Evolutionary conservation across 2,329 filamentous ascomycete genomes (phyloP).

Genomic region (Penicillium sp.): DNA sequence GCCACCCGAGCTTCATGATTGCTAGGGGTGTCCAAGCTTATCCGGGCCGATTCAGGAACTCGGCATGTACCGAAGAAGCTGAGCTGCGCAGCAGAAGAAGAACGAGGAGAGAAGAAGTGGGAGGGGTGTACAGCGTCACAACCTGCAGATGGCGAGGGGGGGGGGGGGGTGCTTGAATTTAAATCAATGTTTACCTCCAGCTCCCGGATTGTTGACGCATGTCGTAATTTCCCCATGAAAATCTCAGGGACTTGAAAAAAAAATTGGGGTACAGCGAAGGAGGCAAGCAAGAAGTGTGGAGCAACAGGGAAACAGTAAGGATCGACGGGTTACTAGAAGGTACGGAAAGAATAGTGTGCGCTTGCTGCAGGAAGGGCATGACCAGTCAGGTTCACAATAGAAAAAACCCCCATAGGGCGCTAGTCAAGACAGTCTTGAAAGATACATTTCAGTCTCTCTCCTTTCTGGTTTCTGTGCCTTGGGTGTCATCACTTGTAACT

Average conservation of each 20-base stretch:
- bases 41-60: slow-evolving; percentile 1
- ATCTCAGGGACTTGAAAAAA: slow-evolving; percentile 2
- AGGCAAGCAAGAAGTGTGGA: slow-evolving; percentile 12
- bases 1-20: slow-evolving; percentile 43
- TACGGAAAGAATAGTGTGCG: background rate
- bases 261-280: background rate
- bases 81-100: background rate
- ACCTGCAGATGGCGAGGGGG: background rate
- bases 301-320: slow-evolving; percentile 9
- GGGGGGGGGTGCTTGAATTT: slow-evolving; percentile 3
- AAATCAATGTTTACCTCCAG: background rate
- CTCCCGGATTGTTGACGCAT: background rate
- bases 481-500: background rate
- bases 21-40: slow-evolving; percentile 7
- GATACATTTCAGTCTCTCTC: background rate
- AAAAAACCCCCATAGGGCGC: background rate
- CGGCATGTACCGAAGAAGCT: slow-evolving; percentile 4
- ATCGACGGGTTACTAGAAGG: slow-evolving; percentile 7
- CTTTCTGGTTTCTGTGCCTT: background rate
- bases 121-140: background rate
- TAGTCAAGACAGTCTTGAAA: background rate
- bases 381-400: background rate
- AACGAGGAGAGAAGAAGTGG: background rate
- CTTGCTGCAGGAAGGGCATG: background rate
- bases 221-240: slow-evolving; percentile 10